Evolutionary conservation across 2,329 filamentous ascomycete species (phyloP), one percentile per base, ranked within the genome.

Genomic region (Ascochyta rabiei): DNA sequence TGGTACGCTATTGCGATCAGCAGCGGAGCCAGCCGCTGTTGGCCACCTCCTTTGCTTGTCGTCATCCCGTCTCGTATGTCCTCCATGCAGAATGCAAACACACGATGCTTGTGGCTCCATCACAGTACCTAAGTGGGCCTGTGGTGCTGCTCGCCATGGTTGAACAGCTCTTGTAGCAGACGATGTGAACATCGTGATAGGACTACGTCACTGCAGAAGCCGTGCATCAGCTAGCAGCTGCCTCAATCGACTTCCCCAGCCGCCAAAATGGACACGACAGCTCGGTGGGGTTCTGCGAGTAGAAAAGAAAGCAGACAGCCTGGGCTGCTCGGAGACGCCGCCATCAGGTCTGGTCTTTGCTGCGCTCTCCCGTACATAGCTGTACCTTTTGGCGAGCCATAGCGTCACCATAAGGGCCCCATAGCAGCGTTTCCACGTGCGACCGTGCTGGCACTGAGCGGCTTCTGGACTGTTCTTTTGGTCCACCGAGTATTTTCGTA

Each of bases 61-160:
- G 66, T 67, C 66, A 68, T 67, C 50, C 54, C 59, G 54, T 43
- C 38, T 31, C 42, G 43, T 44, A 44, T 59, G 58, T 51, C 53
- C 59, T 48, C 52, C 37, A 46, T 45, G 33, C 13, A 18, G 10
- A 46, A 28, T 42, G 24, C 45, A 47, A 31, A 56, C 48, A 48
- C 49, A 42, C 41, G 33, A 41, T 56, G 51, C 33, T 42, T 42
- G 19, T 34, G 48, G 51, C 48, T 43, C 56, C 56, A 46, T 50
- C 56, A 48, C 53, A 23, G 26, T 30, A 31, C 31, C 47, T 42
- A 55, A 50, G 52, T 55, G 52, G 52, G 42, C 46, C 46, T 46
- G 46, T 16, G 18, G 9, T 37, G 30, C 41, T 26, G 4, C 26
- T 38, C 30, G 10, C 31, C 15, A 42, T 46, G 23, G 35, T 42